Evolutionary conservation across 208 protist species (phyloP).

Genomic region (Kentomonas sorsogonicus): DNA sequence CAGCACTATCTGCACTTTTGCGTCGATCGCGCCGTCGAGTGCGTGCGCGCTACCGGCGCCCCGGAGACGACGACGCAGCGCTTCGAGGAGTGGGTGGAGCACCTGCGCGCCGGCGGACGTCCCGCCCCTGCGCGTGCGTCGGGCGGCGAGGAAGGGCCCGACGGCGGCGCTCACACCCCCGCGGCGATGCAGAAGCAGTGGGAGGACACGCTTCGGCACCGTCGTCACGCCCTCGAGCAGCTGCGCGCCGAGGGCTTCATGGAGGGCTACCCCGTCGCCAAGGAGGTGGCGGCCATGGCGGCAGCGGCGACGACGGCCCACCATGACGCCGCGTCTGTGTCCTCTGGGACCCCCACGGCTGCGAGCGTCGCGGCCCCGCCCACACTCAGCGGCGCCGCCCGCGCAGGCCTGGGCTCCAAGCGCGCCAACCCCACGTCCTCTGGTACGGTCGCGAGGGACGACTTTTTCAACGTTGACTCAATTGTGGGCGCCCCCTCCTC

Average conservation of each 20-base stretch:
- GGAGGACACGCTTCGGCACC: conserved; percentile 9
- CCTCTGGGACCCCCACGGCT: too few species aligned
- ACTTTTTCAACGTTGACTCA: conserved; percentile 54
- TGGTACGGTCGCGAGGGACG: too few species aligned
- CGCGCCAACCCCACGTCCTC: conserved; percentile 31
- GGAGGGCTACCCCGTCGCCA: not conserved
- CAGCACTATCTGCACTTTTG: conserved; percentile 60
- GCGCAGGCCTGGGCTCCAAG: conserved; percentile 46
- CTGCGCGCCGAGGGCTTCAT: conserved; percentile 10
- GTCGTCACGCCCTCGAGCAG: conserved; percentile 10
- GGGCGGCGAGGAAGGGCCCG: not conserved
- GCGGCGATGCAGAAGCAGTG: conserved; percentile 14
- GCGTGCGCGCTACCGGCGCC: conserved; percentile 12
- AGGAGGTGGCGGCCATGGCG: conserved; percentile 3
- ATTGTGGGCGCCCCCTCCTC: conserved; percentile 35
- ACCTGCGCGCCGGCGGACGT: conserved; percentile 34
- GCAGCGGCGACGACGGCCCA: too few species aligned
- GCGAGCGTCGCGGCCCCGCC: too few species aligned
- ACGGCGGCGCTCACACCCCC: conserved; percentile 1
- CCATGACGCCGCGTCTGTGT: too few species aligned
- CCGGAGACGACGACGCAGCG: conserved; percentile 9
- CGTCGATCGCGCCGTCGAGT: conserved; percentile 20
- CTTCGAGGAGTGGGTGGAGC: conserved; percentile 35
- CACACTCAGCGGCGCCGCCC: too few species aligned
- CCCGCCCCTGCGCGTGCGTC: not conserved